phyloP scores from a whole-genome alignment of 768 basidiomycete species.

The Calocybe cyanea region DNA sequence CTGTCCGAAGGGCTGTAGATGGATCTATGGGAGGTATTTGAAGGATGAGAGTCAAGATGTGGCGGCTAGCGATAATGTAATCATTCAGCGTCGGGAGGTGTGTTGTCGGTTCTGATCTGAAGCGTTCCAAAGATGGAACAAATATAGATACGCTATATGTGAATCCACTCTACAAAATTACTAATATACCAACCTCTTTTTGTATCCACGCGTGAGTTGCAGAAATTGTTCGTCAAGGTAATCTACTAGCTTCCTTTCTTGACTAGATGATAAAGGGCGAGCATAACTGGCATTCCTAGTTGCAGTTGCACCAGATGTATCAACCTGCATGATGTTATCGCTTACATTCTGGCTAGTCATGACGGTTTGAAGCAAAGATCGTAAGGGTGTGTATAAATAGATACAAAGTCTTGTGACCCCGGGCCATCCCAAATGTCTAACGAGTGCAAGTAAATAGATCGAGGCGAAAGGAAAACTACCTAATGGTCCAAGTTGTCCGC shows the following conservation, averaged over 20 bases:
- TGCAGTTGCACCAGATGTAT: too few relatives aligned
- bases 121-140: neutral
- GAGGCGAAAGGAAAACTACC: too few relatives aligned
- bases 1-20: slow-evolving; percentile 61
- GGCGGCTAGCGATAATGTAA: slow-evolving; percentile 57
- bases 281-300: neutral
- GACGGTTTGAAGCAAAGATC: too few relatives aligned
- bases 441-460: too few relatives aligned
- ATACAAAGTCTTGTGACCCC: too few relatives aligned
- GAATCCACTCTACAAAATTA: slow-evolving; percentile 1
- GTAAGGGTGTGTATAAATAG: too few relatives aligned
- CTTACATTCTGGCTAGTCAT: too few relatives aligned
- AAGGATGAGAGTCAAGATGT: slow-evolving; percentile 57
- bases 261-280: slow-evolving; percentile 42
- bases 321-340: too few relatives aligned
- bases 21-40: slow-evolving; percentile 75
- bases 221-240: slow-evolving; percentile 66
- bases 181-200: slow-evolving; percentile 59
- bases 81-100: slow-evolving; percentile 51
- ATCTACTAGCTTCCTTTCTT: slow-evolving; percentile 62
- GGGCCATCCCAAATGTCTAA: too few relatives aligned
- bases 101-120: slow-evolving; percentile 46
- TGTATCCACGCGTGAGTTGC: slow-evolving; percentile 63
- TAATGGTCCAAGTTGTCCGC: too few relatives aligned
- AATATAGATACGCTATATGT: neutral